A percentile compares a stretch with the other conserved stretches of the same genome.
Conservation (phyloP, 805 yeast species). For the Teunomyces kruisii region DNA sequence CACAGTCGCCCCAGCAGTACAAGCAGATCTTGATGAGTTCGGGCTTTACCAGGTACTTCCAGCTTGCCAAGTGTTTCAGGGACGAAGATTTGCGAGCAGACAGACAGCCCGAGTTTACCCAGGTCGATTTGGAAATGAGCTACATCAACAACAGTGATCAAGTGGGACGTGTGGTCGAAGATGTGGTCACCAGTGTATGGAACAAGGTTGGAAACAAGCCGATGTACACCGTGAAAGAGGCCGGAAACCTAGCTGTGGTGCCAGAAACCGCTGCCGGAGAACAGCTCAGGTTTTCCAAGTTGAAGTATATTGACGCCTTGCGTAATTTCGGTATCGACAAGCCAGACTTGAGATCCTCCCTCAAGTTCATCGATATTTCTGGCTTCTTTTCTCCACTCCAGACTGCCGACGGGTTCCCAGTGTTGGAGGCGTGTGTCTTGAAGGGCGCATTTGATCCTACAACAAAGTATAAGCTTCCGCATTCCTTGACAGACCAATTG, state of each 20-base stretch:
- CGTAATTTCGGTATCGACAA: conserved; percentile 84
- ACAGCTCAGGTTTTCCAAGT: conserved; percentile 27
- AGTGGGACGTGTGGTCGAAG: conserved; percentile 65
- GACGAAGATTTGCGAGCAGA: conserved; percentile 95
- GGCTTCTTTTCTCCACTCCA: conserved; percentile 30
- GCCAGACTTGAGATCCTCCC: conserved; percentile 77
- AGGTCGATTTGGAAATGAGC: conserved; percentile 92
- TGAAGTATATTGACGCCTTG: conserved; percentile 71
- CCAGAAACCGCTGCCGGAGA: conserved; percentile 11
- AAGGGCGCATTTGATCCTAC: conserved; percentile 42
- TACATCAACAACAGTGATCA: conserved; percentile 65
- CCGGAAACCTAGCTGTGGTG: conserved; percentile 29
- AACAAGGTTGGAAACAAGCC: conserved; percentile 39
- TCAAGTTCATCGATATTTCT: conserved; percentile 52
- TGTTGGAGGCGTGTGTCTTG: conserved; percentile 72
- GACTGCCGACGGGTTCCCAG: conserved; percentile 50
- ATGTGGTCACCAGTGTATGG: conserved; percentile 59
- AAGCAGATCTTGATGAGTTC: conserved; percentile 94
- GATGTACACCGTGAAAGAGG: conserved; percentile 34
- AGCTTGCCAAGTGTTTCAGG: conserved; percentile 90
- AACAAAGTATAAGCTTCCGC: conserved; percentile 31
- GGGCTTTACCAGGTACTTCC: conserved; percentile 83
- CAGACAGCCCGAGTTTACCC: conserved; percentile 97
- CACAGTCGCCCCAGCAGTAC: conserved; percentile 98
- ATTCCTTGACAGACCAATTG: conserved; percentile 34